Conservation (phyloP, 352 stramenopile species). For the Phytophthora pistaciae region DNA sequence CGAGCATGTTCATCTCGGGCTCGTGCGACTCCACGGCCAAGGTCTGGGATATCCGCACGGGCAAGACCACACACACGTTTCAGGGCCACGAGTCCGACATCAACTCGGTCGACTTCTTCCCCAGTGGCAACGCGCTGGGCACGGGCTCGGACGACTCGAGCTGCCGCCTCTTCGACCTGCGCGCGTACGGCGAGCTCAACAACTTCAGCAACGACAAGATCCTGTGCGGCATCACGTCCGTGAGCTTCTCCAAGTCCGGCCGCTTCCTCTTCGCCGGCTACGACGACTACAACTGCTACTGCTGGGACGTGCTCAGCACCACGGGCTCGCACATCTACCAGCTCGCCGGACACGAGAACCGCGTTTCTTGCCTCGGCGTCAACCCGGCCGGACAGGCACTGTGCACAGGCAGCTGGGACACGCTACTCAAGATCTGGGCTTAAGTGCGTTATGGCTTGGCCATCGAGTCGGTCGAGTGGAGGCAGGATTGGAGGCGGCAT, state of each 20-base stretch:
- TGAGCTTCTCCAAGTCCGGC: conserved; percentile 96
- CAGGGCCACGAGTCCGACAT: conserved; percentile 98
- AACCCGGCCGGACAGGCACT: conserved; percentile 96
- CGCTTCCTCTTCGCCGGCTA: conserved; percentile 98
- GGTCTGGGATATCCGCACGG: conserved; percentile 97
- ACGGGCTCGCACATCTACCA: conserved; percentile 92
- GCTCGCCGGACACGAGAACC: conserved; percentile 95
- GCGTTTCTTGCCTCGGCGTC: conserved; percentile 97
- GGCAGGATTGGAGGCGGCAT: conserved; percentile 10
- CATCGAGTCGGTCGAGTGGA: conserved; percentile 12
- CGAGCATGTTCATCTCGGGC: conserved; percentile 98
- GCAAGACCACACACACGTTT: conserved; percentile 97
- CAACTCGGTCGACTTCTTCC: conserved; percentile 99
- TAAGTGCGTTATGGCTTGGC: conserved; percentile 44
- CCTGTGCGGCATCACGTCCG: conserved; percentile 97
- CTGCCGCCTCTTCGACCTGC: conserved; percentile 97
- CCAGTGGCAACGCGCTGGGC: conserved; percentile 94
- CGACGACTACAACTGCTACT: conserved; percentile 98
- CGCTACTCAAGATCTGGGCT: conserved; percentile 97
- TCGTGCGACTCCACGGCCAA: conserved; percentile 98
- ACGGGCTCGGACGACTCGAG: conserved; percentile 98
- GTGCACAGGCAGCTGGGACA: conserved; percentile 99
- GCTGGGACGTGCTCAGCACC: conserved; percentile 96
- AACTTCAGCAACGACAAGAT: conserved; percentile 98
- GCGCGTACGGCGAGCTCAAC: conserved; percentile 97